These are phyloP conservation scores for Agaricus subrufescens DNA, from an alignment of 768 basidiomycete genomes.

Conservation along the genomic window DNA sequence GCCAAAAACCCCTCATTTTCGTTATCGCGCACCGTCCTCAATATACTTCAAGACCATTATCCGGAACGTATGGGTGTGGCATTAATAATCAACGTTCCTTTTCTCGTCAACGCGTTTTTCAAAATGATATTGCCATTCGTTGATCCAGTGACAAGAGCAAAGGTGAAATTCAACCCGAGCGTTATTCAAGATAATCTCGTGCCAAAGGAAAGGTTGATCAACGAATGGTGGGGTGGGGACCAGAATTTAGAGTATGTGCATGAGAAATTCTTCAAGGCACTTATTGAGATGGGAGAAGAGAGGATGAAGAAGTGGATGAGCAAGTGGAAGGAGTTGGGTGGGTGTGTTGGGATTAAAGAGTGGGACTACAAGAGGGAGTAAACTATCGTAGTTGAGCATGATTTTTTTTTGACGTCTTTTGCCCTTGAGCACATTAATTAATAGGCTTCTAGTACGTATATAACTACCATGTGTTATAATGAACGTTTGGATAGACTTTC, in stretches of 20 bases:
- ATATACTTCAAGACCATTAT: slow-evolving; percentile 78
- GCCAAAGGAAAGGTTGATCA: slow-evolving; percentile 63
- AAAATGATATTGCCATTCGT: slow-evolving; percentile 77
- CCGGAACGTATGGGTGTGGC: slow-evolving; percentile 80
- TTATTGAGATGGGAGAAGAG: slow-evolving; percentile 51
- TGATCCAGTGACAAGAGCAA: slow-evolving; percentile 74
- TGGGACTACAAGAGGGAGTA: slow-evolving; percentile 61
- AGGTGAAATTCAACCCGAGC: slow-evolving; percentile 72
- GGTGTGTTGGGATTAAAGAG: slow-evolving; percentile 66
- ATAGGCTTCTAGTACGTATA: no score
- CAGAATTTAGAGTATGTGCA: slow-evolving; percentile 70
- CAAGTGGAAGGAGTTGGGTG: slow-evolving; percentile 69
- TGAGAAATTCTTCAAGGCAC: slow-evolving; percentile 66
- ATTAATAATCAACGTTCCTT: slow-evolving; percentile 78
- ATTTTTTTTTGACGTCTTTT: background rate
- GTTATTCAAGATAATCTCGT: slow-evolving; percentile 66
- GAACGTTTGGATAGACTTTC: no score
- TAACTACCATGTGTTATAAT: no score
- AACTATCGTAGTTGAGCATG: background rate
- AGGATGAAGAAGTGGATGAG: slow-evolving; percentile 45
- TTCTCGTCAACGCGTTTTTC: slow-evolving; percentile 68
- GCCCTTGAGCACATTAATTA: no score
- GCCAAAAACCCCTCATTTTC: slow-evolving; percentile 50
- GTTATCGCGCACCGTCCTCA: slow-evolving; percentile 42
- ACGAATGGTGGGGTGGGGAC: slow-evolving; percentile 65